Conservation (phyloP, 805 yeast genomes). For the Nakazawaea laoshanensis region DNA sequence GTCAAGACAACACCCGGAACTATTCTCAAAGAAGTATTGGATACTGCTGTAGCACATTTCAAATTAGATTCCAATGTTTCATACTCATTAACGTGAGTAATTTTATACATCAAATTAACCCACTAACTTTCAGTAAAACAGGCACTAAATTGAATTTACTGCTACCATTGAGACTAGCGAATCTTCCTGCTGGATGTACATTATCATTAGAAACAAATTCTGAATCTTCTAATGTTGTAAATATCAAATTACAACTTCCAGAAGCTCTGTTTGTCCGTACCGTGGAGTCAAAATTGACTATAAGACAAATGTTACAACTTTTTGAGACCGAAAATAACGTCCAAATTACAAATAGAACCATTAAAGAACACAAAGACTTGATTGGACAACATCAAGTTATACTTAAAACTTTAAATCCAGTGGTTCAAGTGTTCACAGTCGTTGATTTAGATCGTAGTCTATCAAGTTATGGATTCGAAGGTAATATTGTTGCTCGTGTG, state of each 20-base stretch:
- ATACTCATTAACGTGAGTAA: conserved; percentile 11
- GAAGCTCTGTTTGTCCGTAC: conserved; percentile 5
- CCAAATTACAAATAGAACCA: conserved; percentile 9
- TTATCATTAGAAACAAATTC: conserved; percentile 17
- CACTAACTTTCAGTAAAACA: conserved; percentile 13
- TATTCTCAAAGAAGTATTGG: conserved; percentile 26
- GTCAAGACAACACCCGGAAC: conserved; percentile 26
- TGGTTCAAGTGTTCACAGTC: conserved; percentile 18
- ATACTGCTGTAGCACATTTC: conserved; percentile 27
- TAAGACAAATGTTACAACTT: conserved; percentile 12
- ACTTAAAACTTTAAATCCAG: conserved; percentile 10
- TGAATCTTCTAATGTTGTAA: conserved; percentile 8
- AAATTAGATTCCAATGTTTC: conserved; percentile 17
- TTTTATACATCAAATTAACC: background rate
- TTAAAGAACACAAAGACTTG: background rate
- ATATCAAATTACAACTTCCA: conserved; percentile 16
- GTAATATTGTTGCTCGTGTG: conserved; percentile 20
- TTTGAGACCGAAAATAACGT: conserved; percentile 12
- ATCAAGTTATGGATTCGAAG: conserved; percentile 18
- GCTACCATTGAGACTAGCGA: conserved; percentile 33
- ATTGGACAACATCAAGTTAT: background rate
- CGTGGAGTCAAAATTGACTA: conserved; percentile 11
- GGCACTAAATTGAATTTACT: conserved; percentile 24
- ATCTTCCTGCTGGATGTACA: conserved; percentile 36
- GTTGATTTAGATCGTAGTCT: conserved; percentile 16